Evolutionary conservation across 2,329 filamentous ascomycete species (phyloP), one percentile per base, ranked within the genome.

Genomic region (Colletotrichum sp.): DNA sequence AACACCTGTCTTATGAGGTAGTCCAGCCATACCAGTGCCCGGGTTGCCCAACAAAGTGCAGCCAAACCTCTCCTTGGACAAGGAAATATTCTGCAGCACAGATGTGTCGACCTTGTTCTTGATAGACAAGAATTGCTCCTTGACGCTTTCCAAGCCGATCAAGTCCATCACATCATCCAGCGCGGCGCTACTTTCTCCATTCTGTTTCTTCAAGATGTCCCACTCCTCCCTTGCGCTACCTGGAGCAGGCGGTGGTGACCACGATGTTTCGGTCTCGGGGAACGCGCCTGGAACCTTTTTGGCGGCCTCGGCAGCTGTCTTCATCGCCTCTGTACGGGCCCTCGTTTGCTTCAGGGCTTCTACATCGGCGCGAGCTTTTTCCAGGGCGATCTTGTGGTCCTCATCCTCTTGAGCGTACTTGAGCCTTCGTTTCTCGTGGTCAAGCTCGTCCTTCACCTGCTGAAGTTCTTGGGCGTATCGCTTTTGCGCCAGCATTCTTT

Each of bases 111-210:
- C 88, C 59, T 88, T 90, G 0, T 85, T 83, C 78, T 95, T 95
- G 80, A 94, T 91, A 0, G 80, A 79, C 0, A 96, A 83, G 28
- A 96, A 91, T 15, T 91, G 82, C 3, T 86, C 79, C 77, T 96
- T 96, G 55, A 96, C 92, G 0, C 89, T 84, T 78, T 95, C 94
- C 0, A 96, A 86, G 0, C 94, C 94, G 59, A 93, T 91, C 91
- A 96, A 92, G 0, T 81, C 83, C 92, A 96, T 95, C 10, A 96
- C 80, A 0, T 86, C 80, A 75, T 96, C 93, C 1, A 96, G 79
- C 0, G 89, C 86, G 1, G 82, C 79, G 77, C 91, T 94, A 1
- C 79, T 78, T 0, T 89, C 88, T 1, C 86, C 86, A 36, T 92
- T 88, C 1, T 82, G 80, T 2, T 83, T 65, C 80, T 95, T 95